Evolutionary conservation across 352 stramenopile species (phyloP).

Genomic region (Phytopythium ostracodes): DNA sequence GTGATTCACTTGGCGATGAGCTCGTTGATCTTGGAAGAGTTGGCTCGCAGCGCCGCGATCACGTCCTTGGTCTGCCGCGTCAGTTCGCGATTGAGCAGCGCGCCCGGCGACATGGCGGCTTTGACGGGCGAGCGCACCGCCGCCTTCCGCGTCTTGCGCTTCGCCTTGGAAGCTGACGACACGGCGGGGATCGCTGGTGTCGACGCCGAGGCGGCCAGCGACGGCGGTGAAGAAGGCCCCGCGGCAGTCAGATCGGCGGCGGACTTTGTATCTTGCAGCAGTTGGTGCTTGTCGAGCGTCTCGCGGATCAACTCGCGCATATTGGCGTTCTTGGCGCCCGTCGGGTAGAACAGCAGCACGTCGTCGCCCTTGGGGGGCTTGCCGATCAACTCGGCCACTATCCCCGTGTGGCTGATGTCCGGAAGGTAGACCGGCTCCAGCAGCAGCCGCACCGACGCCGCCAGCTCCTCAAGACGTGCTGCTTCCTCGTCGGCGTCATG

Average conservation of each 20-base stretch:
- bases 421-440: constrained; percentile 59
- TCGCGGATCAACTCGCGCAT: constrained; percentile 70
- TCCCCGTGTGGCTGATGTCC: constrained; percentile 50
- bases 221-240: neutral
- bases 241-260: constrained; percentile 1
- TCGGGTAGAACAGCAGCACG: constrained; percentile 65
- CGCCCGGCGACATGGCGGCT: constrained; percentile 10
- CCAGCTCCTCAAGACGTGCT: constrained; percentile 27
- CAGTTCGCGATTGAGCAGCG: constrained; percentile 50
- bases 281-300: constrained; percentile 39
- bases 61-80: constrained; percentile 53
- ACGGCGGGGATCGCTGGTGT: constrained; percentile 10
- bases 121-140: constrained; percentile 19
- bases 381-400: constrained; percentile 20
- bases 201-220: constrained; percentile 17
- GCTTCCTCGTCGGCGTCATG: constrained; percentile 7
- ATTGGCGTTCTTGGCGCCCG: constrained; percentile 64
- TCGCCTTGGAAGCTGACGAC: constrained; percentile 3
- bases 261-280: constrained; percentile 6
- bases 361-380: constrained; percentile 12
- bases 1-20: constrained; percentile 52
- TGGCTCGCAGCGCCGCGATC: constrained; percentile 50
- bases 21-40: constrained; percentile 75
- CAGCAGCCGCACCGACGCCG: constrained; percentile 40
- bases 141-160: constrained; percentile 8